Base-by-base conservation (phyloP, 2,329 filamentous ascomycete species). In the Sporothrix euskadiensis region DNA sequence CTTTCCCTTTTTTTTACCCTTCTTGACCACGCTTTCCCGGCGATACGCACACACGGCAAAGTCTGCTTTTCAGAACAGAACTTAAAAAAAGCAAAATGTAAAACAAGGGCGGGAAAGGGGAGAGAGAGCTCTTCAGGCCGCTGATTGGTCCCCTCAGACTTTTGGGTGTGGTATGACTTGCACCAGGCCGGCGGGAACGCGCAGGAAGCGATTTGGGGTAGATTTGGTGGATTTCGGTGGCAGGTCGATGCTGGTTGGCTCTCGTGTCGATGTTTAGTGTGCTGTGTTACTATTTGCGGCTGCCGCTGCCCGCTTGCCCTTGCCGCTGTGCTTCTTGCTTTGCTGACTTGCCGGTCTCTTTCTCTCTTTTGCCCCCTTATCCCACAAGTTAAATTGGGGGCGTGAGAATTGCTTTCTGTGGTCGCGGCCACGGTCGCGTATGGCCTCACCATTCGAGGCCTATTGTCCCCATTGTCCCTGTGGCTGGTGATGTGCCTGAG, bases 71-170 rank as follows among this genome's bases (percentile, higher is more conserved):
- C 22, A 47, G 63, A 30, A 49, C 8, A 44, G 9, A 26, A 63
- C 5, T 5, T 22, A 35, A 61, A 39, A 69, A 54, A 69, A 32
- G 14, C 49, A 41, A 61, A 65, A 70, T 41, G 54, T 44, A 74
- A 74, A 74, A 65, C 72, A 69, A n/a, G 54, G 7, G n/a, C 32
- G 12, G 14, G 39, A 71, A 71, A 35, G 47, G 71, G 32, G 61
- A 41, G n/a, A n/a, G 26, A 9, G 32, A 76, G 72, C 74, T 75
- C 70, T 74, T 74, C 75, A 75, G 73, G 35, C 44, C 30, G 52
- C 41, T 73, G 70, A 76, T 76, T 76, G 75, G 75, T 68, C 59
- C 70, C 73, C 72, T 74, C 73, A 69, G 73, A 59, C 65, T 69
- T 63, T 44, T 72, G 70, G 52, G 71, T 66, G 56, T 72, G 70